Evolutionary conservation across 164 flowering plant genomes (phyloP), one percentile per base, ranked within the genome.

Genomic region (Kingdonia uniflora): DNA sequence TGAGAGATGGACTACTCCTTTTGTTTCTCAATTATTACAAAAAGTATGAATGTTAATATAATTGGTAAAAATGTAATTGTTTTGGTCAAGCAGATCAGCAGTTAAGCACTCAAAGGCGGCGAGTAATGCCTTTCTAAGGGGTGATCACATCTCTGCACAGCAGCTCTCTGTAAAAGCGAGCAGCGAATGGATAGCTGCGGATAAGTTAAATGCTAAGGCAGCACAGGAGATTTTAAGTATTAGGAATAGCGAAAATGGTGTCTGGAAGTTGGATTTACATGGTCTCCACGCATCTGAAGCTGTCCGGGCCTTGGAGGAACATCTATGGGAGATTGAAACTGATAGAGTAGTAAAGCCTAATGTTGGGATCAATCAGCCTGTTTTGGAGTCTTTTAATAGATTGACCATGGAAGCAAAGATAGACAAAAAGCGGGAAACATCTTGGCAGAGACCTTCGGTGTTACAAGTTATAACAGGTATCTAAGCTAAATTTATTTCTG

Each of bases 231-330:
- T 92, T 57, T 63, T 88, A 49, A 55, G 47, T 6, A 62, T 74
- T 43, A 75, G 84, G 54, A 92, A 92, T 52, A 52, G 59, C 35
- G 39, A 64, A 50, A 80, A 82, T 63, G 81, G 77, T 66, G 19
- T 55, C 13, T 85, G 99, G 96, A 84, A 80, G 57, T 67, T 92
- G 69, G 99, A 92, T 60, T 71, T 92, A 60, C 99, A 92, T 73
- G 99, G 96, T 54, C 95, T 92, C 26, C 99, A 92, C 70, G 89
- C 84, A 43, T 63, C 74, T 15, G 99, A 92, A 76, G 99, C 99
- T 52, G 72, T 80, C 49, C 71, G 63, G 42, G 85, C 84, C 44
- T 67, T 92, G 58, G 67, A 71, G 54, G 75, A 79, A 29, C 95
- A 60, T 65, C 70, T 87, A 24, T 63, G 44, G 45, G 70, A 57